These are phyloP conservation scores for Dactylellina parvicollis DNA, from an alignment of 2,329 filamentous ascomycete genomes.

Conservation along the genomic window DNA sequence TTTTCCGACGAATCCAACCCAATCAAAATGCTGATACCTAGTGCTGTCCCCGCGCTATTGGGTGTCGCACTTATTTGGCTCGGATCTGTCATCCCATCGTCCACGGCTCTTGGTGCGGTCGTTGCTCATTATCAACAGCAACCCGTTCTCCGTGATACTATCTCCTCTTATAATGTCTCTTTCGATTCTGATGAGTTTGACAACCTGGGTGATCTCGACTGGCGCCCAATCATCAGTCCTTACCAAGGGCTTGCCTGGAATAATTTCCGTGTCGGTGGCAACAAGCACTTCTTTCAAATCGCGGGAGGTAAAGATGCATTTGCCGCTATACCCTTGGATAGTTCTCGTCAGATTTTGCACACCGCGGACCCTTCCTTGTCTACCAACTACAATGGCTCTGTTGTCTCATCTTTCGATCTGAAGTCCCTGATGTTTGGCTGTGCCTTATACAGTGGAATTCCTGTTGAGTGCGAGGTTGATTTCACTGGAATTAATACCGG, in stretches of 20 bases:
- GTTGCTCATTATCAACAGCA: not conserved
- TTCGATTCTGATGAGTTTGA: constrained; percentile 44
- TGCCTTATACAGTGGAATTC: constrained; percentile 38
- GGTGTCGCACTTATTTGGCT: not conserved
- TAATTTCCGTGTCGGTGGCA: constrained; percentile 38
- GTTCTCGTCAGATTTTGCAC: constrained; percentile 6
- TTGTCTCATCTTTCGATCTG: constrained; percentile 14
- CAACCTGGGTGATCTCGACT: constrained; percentile 46
- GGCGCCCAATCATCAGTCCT: constrained; percentile 27
- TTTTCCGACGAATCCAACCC: no score
- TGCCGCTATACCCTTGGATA: constrained; percentile 23
- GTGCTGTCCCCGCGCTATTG: not conserved
- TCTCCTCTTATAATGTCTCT: constrained; percentile 38
- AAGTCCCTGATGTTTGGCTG: constrained; percentile 33
- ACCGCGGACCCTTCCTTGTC: constrained; percentile 12
- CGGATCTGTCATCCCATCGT: not conserved
- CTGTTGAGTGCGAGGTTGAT: constrained; percentile 35
- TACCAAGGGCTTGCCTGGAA: constrained; percentile 44
- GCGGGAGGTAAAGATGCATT: constrained; percentile 42
- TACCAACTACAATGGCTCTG: constrained; percentile 8
- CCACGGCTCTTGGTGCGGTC: not conserved
- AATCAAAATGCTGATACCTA: not conserved
- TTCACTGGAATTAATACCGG: constrained; percentile 9
- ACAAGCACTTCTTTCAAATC: constrained; percentile 37
- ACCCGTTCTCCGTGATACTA: constrained; percentile 21